Conservation (phyloP, 2,329 filamentous ascomycete genomes). For the Aspergillus fijiensis region DNA sequence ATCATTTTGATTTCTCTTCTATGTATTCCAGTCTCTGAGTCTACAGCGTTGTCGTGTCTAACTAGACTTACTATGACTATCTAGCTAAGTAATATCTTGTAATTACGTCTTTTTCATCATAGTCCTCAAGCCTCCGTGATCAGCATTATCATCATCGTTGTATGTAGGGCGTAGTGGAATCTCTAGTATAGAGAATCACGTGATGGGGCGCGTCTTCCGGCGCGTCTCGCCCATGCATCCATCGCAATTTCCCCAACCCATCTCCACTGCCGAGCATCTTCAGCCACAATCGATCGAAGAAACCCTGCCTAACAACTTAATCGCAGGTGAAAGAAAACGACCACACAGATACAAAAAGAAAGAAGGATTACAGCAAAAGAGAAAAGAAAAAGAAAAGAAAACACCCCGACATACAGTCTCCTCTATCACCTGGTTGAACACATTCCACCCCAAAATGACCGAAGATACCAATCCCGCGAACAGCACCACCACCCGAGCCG, state of each 20-base stretch:
- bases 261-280: not conserved
- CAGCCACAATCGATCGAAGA: not conserved
- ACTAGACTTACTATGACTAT: too few species aligned
- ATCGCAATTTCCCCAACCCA: not conserved
- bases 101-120: too few species aligned
- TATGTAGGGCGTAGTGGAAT: too few species aligned
- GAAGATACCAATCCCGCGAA: slow-evolving; percentile 14
- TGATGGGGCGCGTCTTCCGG: slow-evolving; percentile 16
- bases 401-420: not conserved
- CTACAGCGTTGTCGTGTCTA: too few species aligned
- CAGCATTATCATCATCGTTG: too few species aligned
- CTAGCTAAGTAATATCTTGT: too few species aligned
- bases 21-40: not conserved
- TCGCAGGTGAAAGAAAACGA: not conserved
- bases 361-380: too few species aligned
- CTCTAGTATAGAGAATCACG: slow-evolving; percentile 17
- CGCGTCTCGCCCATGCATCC: not conserved
- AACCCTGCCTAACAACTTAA: not conserved
- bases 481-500: slow-evolving; percentile 14
- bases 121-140: too few species aligned
- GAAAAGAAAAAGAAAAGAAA: not conserved
- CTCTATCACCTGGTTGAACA: not conserved
- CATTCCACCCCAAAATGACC: slow-evolving; percentile 19
- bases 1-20: not conserved
- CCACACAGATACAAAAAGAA: not conserved